Percentiles rank a stretch among this genome's conserved stretches.
Conservation (phyloP, 1,284 basidiomycete genomes). For the Coniophora puteana region DNA sequence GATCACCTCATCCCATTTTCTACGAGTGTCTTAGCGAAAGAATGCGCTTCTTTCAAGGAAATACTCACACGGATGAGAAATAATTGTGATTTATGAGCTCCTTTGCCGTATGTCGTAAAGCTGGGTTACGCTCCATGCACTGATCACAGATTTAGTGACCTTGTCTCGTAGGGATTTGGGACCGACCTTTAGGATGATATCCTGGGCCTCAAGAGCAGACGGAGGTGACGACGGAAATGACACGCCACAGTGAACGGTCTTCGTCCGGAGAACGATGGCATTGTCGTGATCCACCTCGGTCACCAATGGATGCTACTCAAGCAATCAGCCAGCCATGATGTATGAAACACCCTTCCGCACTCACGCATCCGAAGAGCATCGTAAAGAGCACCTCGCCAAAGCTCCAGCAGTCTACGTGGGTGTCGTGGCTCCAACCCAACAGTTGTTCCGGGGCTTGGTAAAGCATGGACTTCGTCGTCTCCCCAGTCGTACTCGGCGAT, state of each 20-base stretch:
- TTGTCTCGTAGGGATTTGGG: not conserved
- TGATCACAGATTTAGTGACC: conserved; percentile 16
- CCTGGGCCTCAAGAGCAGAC: conserved; percentile 33
- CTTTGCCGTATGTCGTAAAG: conserved; percentile 35
- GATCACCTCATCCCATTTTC: too few species aligned
- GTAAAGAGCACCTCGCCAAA: conserved; percentile 76
- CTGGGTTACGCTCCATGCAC: conserved; percentile 57
- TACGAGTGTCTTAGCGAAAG: too few species aligned
- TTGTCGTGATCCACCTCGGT: conserved; percentile 15
- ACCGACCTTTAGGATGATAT: conserved; percentile 36
- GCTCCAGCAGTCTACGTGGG: conserved; percentile 80
- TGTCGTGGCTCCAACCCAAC: conserved; percentile 67
- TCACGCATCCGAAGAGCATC: conserved; percentile 57
- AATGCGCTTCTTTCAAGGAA: too few species aligned
- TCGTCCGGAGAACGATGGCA: conserved; percentile 17
- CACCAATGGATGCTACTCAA: conserved; percentile 34
- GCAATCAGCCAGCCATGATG: not conserved
- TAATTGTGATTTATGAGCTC: conserved; percentile 42
- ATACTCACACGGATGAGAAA: conserved; percentile 42
- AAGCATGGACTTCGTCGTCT: conserved; percentile 35
- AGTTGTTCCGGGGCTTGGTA: conserved; percentile 74
- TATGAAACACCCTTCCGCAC: conserved; percentile 16
- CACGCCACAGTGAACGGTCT: conserved; percentile 22
- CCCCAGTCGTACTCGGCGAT: conserved; percentile 32
- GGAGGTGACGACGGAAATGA: conserved; percentile 21